These are phyloP conservation scores for Castanea sativa DNA, from an alignment of 306 rosid genomes.

Conservation along the genomic window DNA sequence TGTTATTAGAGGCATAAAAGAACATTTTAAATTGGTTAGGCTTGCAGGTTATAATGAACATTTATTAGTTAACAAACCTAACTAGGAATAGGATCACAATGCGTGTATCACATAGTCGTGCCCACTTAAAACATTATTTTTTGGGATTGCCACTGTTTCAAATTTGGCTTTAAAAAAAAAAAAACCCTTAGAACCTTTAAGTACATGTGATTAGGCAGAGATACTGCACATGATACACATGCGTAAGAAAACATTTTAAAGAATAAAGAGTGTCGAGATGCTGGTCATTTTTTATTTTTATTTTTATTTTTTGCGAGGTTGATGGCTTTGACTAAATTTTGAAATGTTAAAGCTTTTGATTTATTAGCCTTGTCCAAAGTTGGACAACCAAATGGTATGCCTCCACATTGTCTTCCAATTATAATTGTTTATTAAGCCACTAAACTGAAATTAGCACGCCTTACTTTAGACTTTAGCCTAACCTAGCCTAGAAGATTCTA, in stretches of 20 bases:
- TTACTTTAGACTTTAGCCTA: neutral
- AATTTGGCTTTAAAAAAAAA: neutral
- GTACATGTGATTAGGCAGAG: neutral
- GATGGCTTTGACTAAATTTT: neutral
- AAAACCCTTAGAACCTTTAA: neutral
- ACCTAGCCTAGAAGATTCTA: neutral
- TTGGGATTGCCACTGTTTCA: constrained; percentile 12
- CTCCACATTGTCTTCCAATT: constrained; percentile 18
- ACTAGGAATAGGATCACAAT: neutral
- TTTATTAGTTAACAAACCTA: constrained; percentile 18
- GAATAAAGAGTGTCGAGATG: neutral
- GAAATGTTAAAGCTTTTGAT: too few species aligned
- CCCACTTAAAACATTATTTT: neutral
- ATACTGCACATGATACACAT: constrained; percentile 15
- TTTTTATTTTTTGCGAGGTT: neutral
- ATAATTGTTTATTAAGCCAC: constrained; percentile 16
- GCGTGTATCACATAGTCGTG: neutral
- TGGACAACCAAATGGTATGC: constrained; percentile 15
- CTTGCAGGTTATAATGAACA: neutral
- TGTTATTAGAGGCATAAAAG: neutral
- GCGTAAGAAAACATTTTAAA: constrained; percentile 6
- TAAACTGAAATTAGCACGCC: neutral
- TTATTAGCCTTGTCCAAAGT: neutral
- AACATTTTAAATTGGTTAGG: neutral
- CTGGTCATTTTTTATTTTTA: too few species aligned